Percentiles rank a stretch among this genome's conserved stretches.
Evolutionary conservation across 78 protist genomes (phyloP).

Genomic region (Bodo saltans): DNA sequence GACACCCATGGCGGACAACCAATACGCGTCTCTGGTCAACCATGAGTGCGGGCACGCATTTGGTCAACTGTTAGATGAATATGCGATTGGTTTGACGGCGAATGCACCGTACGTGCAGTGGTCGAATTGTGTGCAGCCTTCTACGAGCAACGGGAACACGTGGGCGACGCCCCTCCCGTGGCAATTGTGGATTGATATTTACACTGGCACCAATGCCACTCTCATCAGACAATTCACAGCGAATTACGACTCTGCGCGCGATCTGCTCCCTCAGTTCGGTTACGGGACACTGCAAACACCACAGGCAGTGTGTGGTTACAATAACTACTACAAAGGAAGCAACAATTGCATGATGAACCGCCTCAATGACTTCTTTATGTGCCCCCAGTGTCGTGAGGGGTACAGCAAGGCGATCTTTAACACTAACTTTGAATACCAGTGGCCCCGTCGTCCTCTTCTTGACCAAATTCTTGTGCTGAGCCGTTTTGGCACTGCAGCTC

Average conservation of each 20-base stretch:
- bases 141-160: neutral
- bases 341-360: neutral
- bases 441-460: neutral
- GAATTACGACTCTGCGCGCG: neutral
- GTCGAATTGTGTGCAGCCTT: neutral
- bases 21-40: conserved; percentile 21
- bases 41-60: conserved; percentile 24
- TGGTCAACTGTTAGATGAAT: conserved; percentile 18
- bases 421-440: neutral
- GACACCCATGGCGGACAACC: neutral
- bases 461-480: too few species aligned
- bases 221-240: too few species aligned
- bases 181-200: neutral
- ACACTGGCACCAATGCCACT: neutral
- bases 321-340: neutral
- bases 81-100: neutral
- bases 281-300: too few species aligned
- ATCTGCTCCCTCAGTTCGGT: too few species aligned
- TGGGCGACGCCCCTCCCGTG: neutral
- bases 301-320: neutral
- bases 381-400: conserved; percentile 25
- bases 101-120: neutral
- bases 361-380: neutral
- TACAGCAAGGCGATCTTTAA: neutral
- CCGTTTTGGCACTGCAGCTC: too few species aligned